Evolutionary conservation across 129 eudicot genomes (phyloP).

Genomic region (Ambrosia trifida): DNA sequence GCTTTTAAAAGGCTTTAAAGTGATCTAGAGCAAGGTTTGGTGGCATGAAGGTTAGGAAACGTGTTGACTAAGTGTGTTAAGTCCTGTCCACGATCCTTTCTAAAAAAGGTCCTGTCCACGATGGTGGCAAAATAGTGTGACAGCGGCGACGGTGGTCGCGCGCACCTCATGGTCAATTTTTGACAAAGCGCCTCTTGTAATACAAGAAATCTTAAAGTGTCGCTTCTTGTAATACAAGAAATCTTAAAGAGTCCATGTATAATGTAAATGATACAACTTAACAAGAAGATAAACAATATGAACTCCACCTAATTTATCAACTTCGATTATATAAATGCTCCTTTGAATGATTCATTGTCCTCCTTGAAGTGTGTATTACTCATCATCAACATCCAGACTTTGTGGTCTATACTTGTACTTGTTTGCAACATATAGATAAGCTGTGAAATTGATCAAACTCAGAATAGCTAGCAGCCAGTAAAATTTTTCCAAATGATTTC

Average conservation of each 20-base stretch:
- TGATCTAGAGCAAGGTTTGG: not conserved
- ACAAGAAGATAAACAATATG: not conserved
- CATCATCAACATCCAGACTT: conserved; percentile 24
- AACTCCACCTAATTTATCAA: conserved; percentile 10
- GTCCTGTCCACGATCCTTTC: too few species aligned
- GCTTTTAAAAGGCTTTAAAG: too few species aligned
- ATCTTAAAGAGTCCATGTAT: not conserved
- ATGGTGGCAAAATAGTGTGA: too few species aligned
- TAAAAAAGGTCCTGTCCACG: too few species aligned
- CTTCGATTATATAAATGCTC: conserved; percentile 7
- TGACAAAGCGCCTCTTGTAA: too few species aligned
- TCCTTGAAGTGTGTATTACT: conserved; percentile 23
- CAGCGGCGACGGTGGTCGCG: too few species aligned
- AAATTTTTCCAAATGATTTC: conserved; percentile 63
- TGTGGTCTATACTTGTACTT: conserved; percentile 66
- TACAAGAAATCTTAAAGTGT: not conserved
- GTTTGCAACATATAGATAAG: conserved; percentile 57
- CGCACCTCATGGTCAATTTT: too few species aligned
- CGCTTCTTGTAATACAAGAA: too few species aligned
- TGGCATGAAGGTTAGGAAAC: too few species aligned
- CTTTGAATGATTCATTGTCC: conserved; percentile 20
- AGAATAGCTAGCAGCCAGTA: conserved; percentile 62
- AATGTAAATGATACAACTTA: conserved; percentile 7
- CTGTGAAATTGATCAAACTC: conserved; percentile 56
- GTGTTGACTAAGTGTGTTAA: too few species aligned